phyloP scores from a whole-genome alignment of 495 filamentous ascomycete genomes.

The Aspergillus steynii region DNA sequence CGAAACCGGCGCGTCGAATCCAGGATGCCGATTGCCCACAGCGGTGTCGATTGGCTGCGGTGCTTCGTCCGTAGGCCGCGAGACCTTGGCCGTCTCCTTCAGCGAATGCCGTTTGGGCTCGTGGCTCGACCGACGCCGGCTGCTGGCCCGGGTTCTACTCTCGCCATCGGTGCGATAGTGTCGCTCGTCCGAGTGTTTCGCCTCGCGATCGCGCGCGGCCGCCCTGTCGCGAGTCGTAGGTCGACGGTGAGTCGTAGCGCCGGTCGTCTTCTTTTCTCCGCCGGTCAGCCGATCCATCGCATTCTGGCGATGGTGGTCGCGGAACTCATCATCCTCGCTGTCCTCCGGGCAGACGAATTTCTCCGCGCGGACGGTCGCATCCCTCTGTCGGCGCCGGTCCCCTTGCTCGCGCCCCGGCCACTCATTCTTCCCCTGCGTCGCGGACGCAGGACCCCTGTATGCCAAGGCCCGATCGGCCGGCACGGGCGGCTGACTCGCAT shows the following conservation, averaged over 20 bases:
- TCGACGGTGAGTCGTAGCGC: constrained; percentile 19
- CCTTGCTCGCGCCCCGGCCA: not conserved
- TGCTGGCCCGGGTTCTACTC: not conserved
- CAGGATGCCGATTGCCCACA: constrained; percentile 55
- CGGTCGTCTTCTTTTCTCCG: constrained; percentile 18
- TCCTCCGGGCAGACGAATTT: constrained; percentile 8
- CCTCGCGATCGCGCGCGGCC: constrained; percentile 12
- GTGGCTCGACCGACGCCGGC: constrained; percentile 17
- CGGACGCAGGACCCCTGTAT: constrained; percentile 9
- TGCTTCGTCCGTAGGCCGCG: constrained; percentile 20
- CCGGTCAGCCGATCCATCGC: constrained; percentile 42
- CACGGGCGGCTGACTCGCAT: constrained; percentile 8
- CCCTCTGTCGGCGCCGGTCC: not conserved
- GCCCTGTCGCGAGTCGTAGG: constrained; percentile 11
- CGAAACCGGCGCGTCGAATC: constrained; percentile 78
- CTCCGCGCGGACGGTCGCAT: constrained; percentile 10
- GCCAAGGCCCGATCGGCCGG: constrained; percentile 11
- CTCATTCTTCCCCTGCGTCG: not conserved
- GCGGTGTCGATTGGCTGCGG: constrained; percentile 35
- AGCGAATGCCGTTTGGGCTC: constrained; percentile 21
- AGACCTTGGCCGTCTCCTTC: constrained; percentile 23
- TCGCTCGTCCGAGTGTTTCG: constrained; percentile 14
- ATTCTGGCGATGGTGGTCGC: constrained; percentile 39
- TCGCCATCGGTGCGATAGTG: constrained; percentile 14
- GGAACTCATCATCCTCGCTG: constrained; percentile 43